Evolutionary conservation across 2,329 filamentous ascomycete species (phyloP), one percentile per base, ranked within the genome.

Genomic region (Microcyclospora tardicrescens): DNA sequence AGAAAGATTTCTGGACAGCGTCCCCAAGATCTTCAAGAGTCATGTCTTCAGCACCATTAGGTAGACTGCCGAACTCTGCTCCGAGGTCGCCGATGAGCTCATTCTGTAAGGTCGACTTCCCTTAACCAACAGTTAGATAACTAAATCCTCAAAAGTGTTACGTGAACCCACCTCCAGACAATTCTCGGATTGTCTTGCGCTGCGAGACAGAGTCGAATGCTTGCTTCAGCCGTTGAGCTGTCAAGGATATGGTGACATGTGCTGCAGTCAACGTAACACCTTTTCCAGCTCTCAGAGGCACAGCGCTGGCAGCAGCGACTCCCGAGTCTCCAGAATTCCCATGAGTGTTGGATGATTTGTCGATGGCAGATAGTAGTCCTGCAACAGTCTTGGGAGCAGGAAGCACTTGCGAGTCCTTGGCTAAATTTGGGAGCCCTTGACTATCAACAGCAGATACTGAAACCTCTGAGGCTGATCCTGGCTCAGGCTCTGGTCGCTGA

Each of bases 161-260:
- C 6, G 30, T 13, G 33, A 43, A 68, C 83, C 66, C 68, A 93
- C 89, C 89, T 71, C 89, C 87, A 52, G 98, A 91, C 53, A 98
- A 71, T 64, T 98, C 91, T 62, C 98, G 98, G 68, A 98, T 95
- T 36, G 91, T 89, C 66, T 96, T 98, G 72, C 75, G 84, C 45
- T 96, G 68, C 38, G 91, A 89, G 47, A 98, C 79, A 49, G 98
- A 91, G 34, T 79, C 63, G 41, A 94, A 69, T 16, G 81, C 72
- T 69, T 98, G 98, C 77, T 98, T 98, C 56, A 98, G 73, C 68
- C 98, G 98, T 63, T 96, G 91, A 13, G 91, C 89, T 51, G 96
- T 83, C 51, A 98, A 67, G 34, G 86, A 73, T 56, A 89, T 77
- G 39, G 96, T 73, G 49, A 98, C 82, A 53, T 98, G 89, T 15